A percentile compares a stretch with the other conserved stretches of the same genome.
Conservation (phyloP, 2,329 filamentous ascomycete genomes). For the Scopulariopsis brevicaulis region DNA sequence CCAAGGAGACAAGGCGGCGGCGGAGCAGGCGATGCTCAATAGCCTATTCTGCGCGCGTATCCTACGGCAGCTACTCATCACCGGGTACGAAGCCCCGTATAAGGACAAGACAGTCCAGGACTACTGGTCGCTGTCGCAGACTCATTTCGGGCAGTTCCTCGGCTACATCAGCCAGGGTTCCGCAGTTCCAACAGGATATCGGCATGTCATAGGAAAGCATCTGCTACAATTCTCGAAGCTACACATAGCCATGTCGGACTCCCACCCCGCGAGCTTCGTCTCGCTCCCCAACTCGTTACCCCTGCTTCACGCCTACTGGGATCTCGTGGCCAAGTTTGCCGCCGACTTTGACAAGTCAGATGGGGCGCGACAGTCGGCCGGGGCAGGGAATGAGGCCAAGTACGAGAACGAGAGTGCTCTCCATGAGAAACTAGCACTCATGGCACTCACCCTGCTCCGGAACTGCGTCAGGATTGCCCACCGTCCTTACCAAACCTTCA, state of each 20-base stretch:
- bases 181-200: constrained; percentile 38
- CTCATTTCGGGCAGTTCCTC: constrained; percentile 69
- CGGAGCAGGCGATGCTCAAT: constrained; percentile 57
- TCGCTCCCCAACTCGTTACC: constrained; percentile 69
- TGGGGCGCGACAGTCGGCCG: constrained; percentile 36
- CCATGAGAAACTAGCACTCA: constrained; percentile 69
- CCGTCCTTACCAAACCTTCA: constrained; percentile 70
- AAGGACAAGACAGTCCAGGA: constrained; percentile 63
- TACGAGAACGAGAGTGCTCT: constrained; percentile 49
- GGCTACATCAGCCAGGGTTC: constrained; percentile 46
- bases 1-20: constrained; percentile 44
- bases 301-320: constrained; percentile 78
- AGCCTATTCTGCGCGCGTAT: constrained; percentile 72
- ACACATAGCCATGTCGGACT: constrained; percentile 73
- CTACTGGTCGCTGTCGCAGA: constrained; percentile 71
- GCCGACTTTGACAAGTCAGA: constrained; percentile 56
- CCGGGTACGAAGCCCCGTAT: constrained; percentile 77
- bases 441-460: constrained; percentile 71
- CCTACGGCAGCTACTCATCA: constrained; percentile 65
- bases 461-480: constrained; percentile 80
- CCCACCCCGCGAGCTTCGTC: constrained; percentile 73
- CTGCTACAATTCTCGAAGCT: constrained; percentile 84
- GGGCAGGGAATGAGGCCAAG: constrained; percentile 22
- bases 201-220: constrained; percentile 67
- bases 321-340: constrained; percentile 64